Percentiles rank a stretch among this genome's conserved stretches.
Conservation (phyloP, 345 rosid species). For the Lagerstroemia speciosa region DNA sequence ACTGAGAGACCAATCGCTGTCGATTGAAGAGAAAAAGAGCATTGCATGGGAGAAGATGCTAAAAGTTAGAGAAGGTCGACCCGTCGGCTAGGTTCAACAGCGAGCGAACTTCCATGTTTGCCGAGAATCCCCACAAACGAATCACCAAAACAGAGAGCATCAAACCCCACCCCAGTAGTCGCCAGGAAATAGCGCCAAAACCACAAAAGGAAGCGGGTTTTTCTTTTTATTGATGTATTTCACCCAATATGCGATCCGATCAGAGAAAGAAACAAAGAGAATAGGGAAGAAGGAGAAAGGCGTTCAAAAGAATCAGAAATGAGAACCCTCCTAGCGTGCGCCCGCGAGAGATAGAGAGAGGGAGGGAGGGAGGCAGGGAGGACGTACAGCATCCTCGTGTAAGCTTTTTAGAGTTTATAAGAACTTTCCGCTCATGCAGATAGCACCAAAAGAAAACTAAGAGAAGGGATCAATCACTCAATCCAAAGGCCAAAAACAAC, state of each 20-base stretch:
- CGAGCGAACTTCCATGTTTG: background rate
- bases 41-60: conserved; percentile 18
- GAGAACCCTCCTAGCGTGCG: background rate
- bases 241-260: conserved; percentile 3
- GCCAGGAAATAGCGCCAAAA: conserved; percentile 13
- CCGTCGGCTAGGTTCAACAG: background rate
- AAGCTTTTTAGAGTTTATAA: conserved; percentile 41
- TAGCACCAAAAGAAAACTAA: conserved; percentile 19
- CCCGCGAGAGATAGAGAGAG: too few relatives aligned
- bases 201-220: conserved; percentile 11
- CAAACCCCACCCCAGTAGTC: conserved; percentile 23
- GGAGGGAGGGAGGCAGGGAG: too few relatives aligned
- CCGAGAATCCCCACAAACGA: background rate
- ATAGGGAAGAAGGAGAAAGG: background rate
- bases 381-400: conserved; percentile 41
- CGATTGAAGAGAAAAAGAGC: conserved; percentile 12
- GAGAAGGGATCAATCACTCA: conserved; percentile 12
- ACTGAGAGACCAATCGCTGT: conserved; percentile 8
- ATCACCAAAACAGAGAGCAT: conserved; percentile 10
- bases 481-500: background rate
- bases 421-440: conserved; percentile 69
- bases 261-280: conserved; percentile 1
- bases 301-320: background rate
- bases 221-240: background rate
- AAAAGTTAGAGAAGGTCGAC: background rate